These are phyloP conservation scores for Mycena latifolia DNA, from an alignment of 768 basidiomycete genomes.

Conservation along the genomic window DNA sequence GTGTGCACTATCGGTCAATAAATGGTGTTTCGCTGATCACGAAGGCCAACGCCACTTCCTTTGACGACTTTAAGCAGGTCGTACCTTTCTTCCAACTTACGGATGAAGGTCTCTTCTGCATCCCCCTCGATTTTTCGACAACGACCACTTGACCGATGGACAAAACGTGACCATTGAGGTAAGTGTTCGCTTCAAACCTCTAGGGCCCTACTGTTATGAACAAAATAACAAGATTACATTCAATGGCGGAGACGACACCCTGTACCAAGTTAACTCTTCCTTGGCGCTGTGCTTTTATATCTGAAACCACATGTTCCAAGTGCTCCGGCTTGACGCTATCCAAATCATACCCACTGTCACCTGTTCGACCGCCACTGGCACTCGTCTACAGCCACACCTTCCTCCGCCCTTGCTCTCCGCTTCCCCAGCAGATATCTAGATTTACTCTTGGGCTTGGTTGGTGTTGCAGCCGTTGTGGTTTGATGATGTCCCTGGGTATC, in stretches of 20 bases:
- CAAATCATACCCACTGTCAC: too few species aligned
- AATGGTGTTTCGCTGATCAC: conserved; percentile 3
- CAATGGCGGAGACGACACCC: conserved; percentile 76
- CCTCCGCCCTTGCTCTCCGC: not conserved
- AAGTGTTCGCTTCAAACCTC: too few species aligned
- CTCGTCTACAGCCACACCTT: too few species aligned
- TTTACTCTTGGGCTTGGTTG: conserved; percentile 7
- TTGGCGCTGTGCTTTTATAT: not conserved
- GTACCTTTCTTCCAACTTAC: conserved; percentile 62
- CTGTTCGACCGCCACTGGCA: too few species aligned
- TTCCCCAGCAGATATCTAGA: conserved; percentile 3
- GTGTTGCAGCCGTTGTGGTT: conserved; percentile 10
- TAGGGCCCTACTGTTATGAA: too few species aligned
- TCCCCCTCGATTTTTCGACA: conserved; percentile 70
- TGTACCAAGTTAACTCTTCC: conserved; percentile 71
- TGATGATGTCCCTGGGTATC: not conserved
- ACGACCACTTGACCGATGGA: conserved; percentile 67
- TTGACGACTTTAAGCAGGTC: conserved; percentile 64
- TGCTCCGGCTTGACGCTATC: conserved; percentile 86
- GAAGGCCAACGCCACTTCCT: conserved; percentile 15
- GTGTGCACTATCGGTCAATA: conserved; percentile 40
- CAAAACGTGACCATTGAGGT: conserved; percentile 82
- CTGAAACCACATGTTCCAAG: conserved; percentile 49
- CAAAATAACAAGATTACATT: conserved; percentile 75
- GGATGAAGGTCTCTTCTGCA: conserved; percentile 75